A percentile compares a stretch with the other conserved stretches of the same genome.
Evolutionary conservation across 2,329 filamentous ascomycete species (phyloP).

Genomic region (Cercospora sp.): DNA sequence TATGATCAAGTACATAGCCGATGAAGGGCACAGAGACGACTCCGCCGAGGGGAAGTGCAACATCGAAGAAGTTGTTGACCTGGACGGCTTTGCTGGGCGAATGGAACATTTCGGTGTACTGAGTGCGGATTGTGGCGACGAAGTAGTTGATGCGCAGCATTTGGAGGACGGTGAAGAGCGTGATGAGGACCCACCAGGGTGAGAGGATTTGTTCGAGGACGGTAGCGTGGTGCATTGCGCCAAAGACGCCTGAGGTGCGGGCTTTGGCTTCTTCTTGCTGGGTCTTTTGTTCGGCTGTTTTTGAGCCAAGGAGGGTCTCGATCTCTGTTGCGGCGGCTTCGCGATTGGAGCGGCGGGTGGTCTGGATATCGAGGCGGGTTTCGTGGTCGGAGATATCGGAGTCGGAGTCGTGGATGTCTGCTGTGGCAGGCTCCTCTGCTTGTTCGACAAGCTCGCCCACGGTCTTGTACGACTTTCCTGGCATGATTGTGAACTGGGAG

Average conservation of each 20-base stretch:
- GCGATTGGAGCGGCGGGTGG: constrained; percentile 53
- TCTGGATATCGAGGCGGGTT: constrained; percentile 58
- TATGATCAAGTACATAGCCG: constrained; percentile 74
- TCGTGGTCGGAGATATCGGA: constrained; percentile 55
- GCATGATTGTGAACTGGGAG: constrained; percentile 51
- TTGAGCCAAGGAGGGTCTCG: constrained; percentile 69
- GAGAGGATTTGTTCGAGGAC: constrained; percentile 72
- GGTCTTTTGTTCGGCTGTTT: constrained; percentile 63
- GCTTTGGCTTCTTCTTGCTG: constrained; percentile 68
- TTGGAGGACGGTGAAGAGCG: constrained; percentile 68
- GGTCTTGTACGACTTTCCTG: constrained; percentile 51
- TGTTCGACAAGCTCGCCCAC: constrained; percentile 78
- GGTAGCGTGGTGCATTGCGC: constrained; percentile 73
- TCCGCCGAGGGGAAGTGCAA: constrained; percentile 80
- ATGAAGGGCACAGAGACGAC: constrained; percentile 86
- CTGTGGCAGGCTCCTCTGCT: constrained; percentile 54
- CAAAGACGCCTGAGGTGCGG: constrained; percentile 76
- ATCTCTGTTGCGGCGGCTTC: constrained; percentile 69
- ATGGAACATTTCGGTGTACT: constrained; percentile 75
- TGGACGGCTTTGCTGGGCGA: constrained; percentile 61
- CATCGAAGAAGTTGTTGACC: constrained; percentile 83
- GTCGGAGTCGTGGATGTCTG: constrained; percentile 55
- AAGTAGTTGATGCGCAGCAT: constrained; percentile 80
- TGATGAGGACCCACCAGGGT: constrained; percentile 83
- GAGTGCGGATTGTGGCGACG: constrained; percentile 78